Evolutionary conservation across 306 rosid species (phyloP).

Genomic region (Begonia masoniana): DNA sequence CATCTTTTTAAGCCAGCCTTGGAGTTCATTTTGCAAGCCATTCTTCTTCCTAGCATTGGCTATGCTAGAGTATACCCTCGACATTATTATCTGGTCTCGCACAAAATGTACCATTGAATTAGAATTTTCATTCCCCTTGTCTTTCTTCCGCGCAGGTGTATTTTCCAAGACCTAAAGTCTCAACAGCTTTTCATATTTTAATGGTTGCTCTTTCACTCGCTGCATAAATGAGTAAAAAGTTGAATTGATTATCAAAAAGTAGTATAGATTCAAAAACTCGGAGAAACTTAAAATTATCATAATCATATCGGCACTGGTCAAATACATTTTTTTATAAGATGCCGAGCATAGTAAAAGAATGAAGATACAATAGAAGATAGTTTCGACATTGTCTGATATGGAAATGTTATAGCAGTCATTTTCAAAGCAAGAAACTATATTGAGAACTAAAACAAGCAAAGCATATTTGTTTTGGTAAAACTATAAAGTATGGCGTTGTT

Average conservation of each 20-base stretch:
- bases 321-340: slow-evolving; percentile 6
- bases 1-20: slow-evolving; percentile 44
- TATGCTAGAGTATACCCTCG: slow-evolving; percentile 73
- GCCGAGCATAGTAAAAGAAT: not conserved
- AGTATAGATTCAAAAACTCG: slow-evolving; percentile 13
- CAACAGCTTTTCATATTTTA: slow-evolving; percentile 16
- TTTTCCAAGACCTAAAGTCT: slow-evolving; percentile 67
- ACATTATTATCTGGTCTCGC: slow-evolving; percentile 93
- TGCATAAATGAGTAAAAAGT: too few species aligned
- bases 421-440: not conserved
- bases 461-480: not conserved
- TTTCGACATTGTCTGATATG: too few species aligned
- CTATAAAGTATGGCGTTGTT: slow-evolving; percentile 10
- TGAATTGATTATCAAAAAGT: too few species aligned
- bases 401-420: not conserved
- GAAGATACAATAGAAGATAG: too few species aligned
- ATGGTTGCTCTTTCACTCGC: too few species aligned
- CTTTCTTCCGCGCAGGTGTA: slow-evolving; percentile 95
- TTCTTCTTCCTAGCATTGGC: slow-evolving; percentile 52
- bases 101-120: slow-evolving; percentile 70
- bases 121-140: slow-evolving; percentile 54
- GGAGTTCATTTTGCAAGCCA: slow-evolving; percentile 46
- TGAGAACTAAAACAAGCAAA: slow-evolving; percentile 1
- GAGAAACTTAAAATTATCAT: slow-evolving; percentile 1
- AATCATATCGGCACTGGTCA: not conserved